Base-by-base conservation (phyloP, 176 grass and related monocot species). In the Oryza australiensis region DNA sequence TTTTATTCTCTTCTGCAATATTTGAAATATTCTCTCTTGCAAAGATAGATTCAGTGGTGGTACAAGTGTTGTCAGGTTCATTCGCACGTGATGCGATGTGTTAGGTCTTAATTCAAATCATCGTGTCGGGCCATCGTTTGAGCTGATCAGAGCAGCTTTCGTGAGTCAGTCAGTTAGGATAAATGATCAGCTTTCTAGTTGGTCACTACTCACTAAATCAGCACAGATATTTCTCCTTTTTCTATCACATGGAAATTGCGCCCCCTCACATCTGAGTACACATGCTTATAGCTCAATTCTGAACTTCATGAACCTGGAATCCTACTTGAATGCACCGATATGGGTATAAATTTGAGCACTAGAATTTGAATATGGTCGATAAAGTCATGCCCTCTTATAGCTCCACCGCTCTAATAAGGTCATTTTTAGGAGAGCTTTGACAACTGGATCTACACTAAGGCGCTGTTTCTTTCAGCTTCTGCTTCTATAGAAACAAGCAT, bases 21-120 rank as follows among this genome's bases (percentile, higher is more conserved):
- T 37, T 62, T 46, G 43, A 46, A 51, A 43, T 5, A 26, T 75
- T 66, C 60, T 64, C 38, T 78, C 34, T 16, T 46, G 49, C 73
- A 62, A 14, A 41, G 42, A 20, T 43, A 24, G 38, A 74, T 75
- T 84, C 64, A 70, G 30, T 64, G 29, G 70, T 64, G 30, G 70
- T 65, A 43, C 68, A 53, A 72, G 71, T 82, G 82, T 37, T 85
- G 65, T 77, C 82, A 82, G 34, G 33, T 85, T 81, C 82, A 77
- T 65, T 89, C 33, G 57, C 72, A 66, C 41, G 72, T 57, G 77
- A 89, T 26, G 43, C 27, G 82, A 85, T 81, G 65, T 45, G 65
- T 63, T 76, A 59, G 77, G 82, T 89, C 55, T 69, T 77, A 77
- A 77, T 72, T 72, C 55, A 80, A 64, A 85, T 81, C 82, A 70